Evolutionary conservation across 2,329 filamentous ascomycete species (phyloP), one percentile per base, ranked within the genome.

Genomic region (Blastomyces percursus): DNA sequence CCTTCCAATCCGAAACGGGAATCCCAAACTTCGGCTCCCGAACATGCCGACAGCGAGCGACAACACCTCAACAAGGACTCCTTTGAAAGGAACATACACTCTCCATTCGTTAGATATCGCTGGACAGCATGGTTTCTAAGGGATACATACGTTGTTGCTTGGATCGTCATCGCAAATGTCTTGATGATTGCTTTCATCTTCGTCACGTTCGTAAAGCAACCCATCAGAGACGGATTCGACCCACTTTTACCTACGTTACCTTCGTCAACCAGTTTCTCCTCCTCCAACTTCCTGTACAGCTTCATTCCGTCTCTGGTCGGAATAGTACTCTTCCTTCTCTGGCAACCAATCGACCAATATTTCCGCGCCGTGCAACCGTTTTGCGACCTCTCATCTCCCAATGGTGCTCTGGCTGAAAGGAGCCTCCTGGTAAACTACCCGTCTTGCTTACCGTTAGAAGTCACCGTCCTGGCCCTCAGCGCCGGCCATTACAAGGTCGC

Each of bases 241-340:
- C 91, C 92, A 2, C 78, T 81, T 7, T 77, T 96, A 0, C 77
- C 80, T 11, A 85, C 87, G 0, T 77, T 79, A 2, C 84, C 90
- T 0, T 78, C 82, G 3, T 69, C 75, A 0, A 79, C 78, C 32
- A 89, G 88, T 21, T 96, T 95, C 74, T 95, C 90, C 1, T 80
- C 89, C 0, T 90, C 91, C 59, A 91, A 96, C 74, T 96, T 96
- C 76, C 77, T 96, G 59, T 96, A 91, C 77, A 84, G 82, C 66
- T 86, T 87, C 66, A 71, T 87, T 24, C 85, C 85, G 0, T 76
- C 80, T 0, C 63, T 85, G 3, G 80, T 87, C 50, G 85, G 81
- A 1, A 83, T 80, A 61, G 69, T 86, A 40, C 76, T 86, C 52
- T 84, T 86, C 70, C 81, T 87, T 27, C 74, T 78, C 60, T 82